These are phyloP conservation scores for Noccaea bulbosa DNA, from an alignment of 345 rosid genomes.

Conservation along the genomic window DNA sequence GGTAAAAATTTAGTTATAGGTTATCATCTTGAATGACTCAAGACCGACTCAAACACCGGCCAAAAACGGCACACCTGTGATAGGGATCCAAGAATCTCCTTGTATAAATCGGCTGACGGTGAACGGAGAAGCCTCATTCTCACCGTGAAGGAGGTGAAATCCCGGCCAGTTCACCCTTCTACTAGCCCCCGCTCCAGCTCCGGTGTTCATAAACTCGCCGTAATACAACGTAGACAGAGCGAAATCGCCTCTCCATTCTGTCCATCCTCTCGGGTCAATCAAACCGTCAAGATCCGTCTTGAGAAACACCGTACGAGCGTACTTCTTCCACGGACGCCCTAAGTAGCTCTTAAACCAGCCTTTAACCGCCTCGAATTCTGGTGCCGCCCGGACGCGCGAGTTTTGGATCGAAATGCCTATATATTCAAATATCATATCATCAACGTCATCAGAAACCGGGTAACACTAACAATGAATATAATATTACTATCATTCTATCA, in stretches of 20 bases:
- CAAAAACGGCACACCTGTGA: conserved; percentile 59
- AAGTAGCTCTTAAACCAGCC: conserved; percentile 47
- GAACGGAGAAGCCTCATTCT: conserved; percentile 52
- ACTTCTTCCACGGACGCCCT: conserved; percentile 69
- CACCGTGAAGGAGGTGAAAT: conserved; percentile 55
- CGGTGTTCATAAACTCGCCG: conserved; percentile 66
- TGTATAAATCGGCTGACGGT: conserved; percentile 54
- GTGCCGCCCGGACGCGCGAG: conserved; percentile 53
- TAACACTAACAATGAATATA: conserved; percentile 7
- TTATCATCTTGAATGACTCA: neutral
- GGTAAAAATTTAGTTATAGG: neutral
- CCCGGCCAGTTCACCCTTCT: conserved; percentile 69
- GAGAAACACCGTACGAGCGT: conserved; percentile 58
- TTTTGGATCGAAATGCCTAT: conserved; percentile 58
- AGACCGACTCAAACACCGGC: conserved; percentile 41
- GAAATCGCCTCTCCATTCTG: conserved; percentile 56
- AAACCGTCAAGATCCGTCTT: conserved; percentile 58
- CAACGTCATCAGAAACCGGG: neutral
- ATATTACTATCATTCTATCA: neutral
- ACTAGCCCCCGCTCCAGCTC: conserved; percentile 50
- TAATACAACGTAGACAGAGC: conserved; percentile 63
- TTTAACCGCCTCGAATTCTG: conserved; percentile 49
- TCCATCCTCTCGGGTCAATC: conserved; percentile 71
- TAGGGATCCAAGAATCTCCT: conserved; percentile 71
- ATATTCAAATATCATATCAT: neutral